Evolutionary conservation across 2,329 filamentous ascomycete genomes (phyloP).

Genomic region (Pestalotiopsis fici): DNA sequence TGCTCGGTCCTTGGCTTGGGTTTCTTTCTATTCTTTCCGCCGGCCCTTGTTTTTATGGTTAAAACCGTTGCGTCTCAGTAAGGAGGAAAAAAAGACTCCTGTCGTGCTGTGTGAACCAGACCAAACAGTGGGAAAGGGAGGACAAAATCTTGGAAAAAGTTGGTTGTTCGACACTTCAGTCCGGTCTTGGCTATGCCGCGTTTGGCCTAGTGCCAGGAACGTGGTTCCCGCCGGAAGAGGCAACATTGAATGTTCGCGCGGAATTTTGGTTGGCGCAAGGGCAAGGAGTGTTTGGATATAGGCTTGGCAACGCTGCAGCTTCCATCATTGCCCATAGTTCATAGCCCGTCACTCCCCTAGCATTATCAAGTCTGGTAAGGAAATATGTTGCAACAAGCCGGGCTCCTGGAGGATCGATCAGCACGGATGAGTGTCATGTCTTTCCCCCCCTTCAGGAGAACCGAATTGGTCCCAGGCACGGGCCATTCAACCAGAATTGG

Average conservation of each 20-base stretch:
- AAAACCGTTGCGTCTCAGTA: neutral
- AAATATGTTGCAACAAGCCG: neutral
- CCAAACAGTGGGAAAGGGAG: neutral
- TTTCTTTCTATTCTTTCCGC: neutral
- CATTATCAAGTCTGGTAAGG: neutral
- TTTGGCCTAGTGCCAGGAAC: slow-evolving; percentile 3
- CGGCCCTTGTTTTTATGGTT: neutral
- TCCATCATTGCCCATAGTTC: neutral
- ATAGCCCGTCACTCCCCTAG: neutral
- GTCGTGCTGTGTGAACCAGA: neutral
- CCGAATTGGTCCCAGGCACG: neutral
- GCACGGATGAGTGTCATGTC: neutral
- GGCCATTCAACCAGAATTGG: neutral
- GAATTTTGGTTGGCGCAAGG: neutral
- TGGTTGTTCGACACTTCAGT: neutral
- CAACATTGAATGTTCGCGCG: neutral
- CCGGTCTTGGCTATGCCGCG: neutral
- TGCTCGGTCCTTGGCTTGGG: neutral
- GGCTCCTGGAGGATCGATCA: neutral
- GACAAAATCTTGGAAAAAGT: slow-evolving; percentile 1
- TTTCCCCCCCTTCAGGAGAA: neutral
- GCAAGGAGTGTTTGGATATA: neutral
- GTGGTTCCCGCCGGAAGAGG: neutral
- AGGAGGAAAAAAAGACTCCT: neutral
- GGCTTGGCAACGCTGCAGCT: neutral